Percentiles rank a stretch among this genome's conserved stretches.
These are phyloP conservation scores for Pestalotiopsis sp. DNA, from an alignment of 2,329 filamentous ascomycete species.

Conservation along the genomic window DNA sequence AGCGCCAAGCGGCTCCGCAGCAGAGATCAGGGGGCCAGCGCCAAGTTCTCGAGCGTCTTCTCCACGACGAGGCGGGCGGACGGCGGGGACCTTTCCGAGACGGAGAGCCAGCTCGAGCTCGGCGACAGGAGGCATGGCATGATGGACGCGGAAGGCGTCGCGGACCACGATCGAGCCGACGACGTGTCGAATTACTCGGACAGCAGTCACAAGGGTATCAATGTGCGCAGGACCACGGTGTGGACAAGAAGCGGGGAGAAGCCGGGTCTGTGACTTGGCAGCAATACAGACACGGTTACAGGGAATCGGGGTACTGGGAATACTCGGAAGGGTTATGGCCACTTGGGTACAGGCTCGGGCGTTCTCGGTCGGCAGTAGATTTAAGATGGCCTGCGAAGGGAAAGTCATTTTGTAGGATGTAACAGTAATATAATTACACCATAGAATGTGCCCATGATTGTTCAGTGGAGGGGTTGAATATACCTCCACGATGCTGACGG, in stretches of 20 bases:
- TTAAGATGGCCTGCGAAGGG: no score
- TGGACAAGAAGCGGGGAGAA: not conserved
- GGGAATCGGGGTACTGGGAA: no score
- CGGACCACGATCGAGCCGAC: not conserved
- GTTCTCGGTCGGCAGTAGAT: no score
- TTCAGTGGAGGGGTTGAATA: no score
- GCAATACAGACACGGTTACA: no score
- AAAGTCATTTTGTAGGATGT: no score
- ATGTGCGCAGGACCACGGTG: not conserved
- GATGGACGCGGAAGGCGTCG: slow-evolving; percentile 1
- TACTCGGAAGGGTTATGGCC: no score
- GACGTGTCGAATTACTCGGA: not conserved
- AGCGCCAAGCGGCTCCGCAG: not conserved
- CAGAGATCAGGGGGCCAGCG: not conserved
- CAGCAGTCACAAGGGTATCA: not conserved
- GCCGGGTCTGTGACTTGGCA: not conserved
- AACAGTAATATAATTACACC: no score
- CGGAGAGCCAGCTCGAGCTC: slow-evolving; percentile 11
- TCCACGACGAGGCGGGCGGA: not conserved
- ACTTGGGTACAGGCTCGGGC: no score
- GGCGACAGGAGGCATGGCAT: not conserved
- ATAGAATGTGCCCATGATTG: no score
- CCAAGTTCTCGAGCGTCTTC: slow-evolving; percentile 2
- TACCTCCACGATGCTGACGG: no score
- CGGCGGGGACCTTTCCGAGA: not conserved